Conservation (phyloP, 306 rosid species). For the Lathyrus aphaca region DNA sequence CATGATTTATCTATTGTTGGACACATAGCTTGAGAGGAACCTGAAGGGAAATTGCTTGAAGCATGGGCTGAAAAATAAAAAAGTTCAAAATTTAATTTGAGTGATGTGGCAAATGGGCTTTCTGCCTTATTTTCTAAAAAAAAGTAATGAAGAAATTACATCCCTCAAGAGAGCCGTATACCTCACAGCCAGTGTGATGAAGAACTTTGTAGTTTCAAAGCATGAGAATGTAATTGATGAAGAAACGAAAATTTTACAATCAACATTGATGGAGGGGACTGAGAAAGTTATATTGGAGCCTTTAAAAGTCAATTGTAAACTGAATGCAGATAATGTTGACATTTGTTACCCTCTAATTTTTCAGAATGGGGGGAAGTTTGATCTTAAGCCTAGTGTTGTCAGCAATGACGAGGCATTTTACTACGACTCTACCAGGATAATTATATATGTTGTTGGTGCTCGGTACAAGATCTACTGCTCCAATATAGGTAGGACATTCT, state of each 20-base stretch:
- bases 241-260: conserved; percentile 82
- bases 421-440: conserved; percentile 84
- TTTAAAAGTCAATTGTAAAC: conserved; percentile 68
- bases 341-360: conserved; percentile 93
- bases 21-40: conserved; percentile 73
- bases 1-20: conserved; percentile 64
- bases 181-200: conserved; percentile 79
- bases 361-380: conserved; percentile 93
- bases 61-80: conserved; percentile 75
- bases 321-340: conserved; percentile 87
- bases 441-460: conserved; percentile 88
- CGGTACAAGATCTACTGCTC: conserved; percentile 94
- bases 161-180: conserved; percentile 80
- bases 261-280: conserved; percentile 86
- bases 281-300: conserved; percentile 90
- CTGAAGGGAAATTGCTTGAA: conserved; percentile 86
- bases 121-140: conserved; percentile 69
- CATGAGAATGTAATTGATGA: conserved; percentile 91
- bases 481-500: conserved; percentile 77
- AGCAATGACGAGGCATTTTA: conserved; percentile 82
- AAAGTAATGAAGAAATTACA: conserved; percentile 70
- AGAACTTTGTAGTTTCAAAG: conserved; percentile 75
- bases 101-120: conserved; percentile 78
- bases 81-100: conserved; percentile 52
- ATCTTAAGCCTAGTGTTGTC: conserved; percentile 94